A percentile compares a stretch with the other conserved stretches of the same genome.
These are phyloP conservation scores for Akanthomyces uredinophilus DNA, from an alignment of 2,329 filamentous ascomycete genomes.

Conservation along the genomic window DNA sequence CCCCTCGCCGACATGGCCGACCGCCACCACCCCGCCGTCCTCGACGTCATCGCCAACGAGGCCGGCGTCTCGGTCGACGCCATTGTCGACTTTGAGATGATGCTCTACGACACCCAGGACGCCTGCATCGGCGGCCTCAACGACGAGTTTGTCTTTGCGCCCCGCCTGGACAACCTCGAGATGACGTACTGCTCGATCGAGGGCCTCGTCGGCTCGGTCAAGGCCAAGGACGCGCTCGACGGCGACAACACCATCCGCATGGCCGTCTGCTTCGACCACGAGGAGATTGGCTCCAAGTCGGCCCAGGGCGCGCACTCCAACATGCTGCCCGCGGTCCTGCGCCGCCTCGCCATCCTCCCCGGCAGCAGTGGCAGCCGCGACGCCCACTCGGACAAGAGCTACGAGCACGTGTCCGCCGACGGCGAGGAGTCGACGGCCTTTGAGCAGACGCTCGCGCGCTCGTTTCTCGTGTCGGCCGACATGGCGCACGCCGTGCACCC, in stretches of 20 bases:
- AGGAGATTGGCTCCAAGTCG: slow-evolving; percentile 90
- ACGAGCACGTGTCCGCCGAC: slow-evolving; percentile 54
- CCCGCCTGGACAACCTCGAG: slow-evolving; percentile 91
- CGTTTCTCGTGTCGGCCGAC: slow-evolving; percentile 91
- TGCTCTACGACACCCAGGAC: slow-evolving; percentile 95
- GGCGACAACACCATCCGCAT: slow-evolving; percentile 78
- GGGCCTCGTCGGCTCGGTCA: slow-evolving; percentile 76
- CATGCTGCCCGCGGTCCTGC: slow-evolving; percentile 78
- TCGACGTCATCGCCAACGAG: slow-evolving; percentile 79
- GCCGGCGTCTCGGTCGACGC: slow-evolving; percentile 65
- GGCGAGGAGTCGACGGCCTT: slow-evolving; percentile 70
- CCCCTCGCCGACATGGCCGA: slow-evolving; percentile 73
- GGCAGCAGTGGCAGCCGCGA: slow-evolving; percentile 56
- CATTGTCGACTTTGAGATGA: slow-evolving; percentile 88
- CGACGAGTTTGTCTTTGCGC: slow-evolving; percentile 92
- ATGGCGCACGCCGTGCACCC: slow-evolving; percentile 97
- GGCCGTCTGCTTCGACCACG: slow-evolving; percentile 94
- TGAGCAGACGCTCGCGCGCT: slow-evolving; percentile 85
- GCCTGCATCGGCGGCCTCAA: slow-evolving; percentile 82
- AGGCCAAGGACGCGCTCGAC: slow-evolving; percentile 59
- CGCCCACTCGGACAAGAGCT: slow-evolving; percentile 58
- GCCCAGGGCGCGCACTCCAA: slow-evolving; percentile 94
- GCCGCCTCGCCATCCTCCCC: slow-evolving; percentile 77
- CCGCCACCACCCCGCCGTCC: slow-evolving; percentile 82
- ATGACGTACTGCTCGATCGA: slow-evolving; percentile 92